These are phyloP conservation scores for Phytopythium mirpurense DNA, from an alignment of 352 stramenopile species.

Conservation along the genomic window DNA sequence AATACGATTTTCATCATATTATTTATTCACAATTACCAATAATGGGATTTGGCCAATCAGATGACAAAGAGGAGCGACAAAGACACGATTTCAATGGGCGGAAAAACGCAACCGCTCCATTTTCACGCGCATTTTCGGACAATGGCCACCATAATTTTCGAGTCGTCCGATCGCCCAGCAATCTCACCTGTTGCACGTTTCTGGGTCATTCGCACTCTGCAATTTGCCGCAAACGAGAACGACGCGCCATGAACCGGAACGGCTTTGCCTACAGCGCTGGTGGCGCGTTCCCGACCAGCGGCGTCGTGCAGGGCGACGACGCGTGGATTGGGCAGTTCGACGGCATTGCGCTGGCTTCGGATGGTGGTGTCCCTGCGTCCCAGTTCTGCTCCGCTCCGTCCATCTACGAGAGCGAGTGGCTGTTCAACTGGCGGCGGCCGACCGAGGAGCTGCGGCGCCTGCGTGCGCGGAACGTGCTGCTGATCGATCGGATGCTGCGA, in stretches of 20 bases:
- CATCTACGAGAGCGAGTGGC: background rate
- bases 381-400: background rate
- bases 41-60: background rate
- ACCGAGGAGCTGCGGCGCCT: conserved; percentile 31
- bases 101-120: background rate
- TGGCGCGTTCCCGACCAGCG: background rate
- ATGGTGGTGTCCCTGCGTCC: background rate
- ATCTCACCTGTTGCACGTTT: too few species aligned
- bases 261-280: background rate
- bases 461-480: conserved; percentile 35
- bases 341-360: background rate
- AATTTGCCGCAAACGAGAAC: background rate
- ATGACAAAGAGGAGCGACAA: background rate
- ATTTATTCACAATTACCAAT: too few species aligned
- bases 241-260: conserved; percentile 1
- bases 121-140: too few species aligned
- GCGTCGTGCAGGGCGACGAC: background rate
- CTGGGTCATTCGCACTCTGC: background rate
- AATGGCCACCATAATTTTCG: too few species aligned
- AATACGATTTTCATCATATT: too few species aligned
- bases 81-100: background rate
- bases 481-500: conserved; percentile 53
- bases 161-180: too few species aligned
- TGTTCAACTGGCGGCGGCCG: conserved; percentile 18
- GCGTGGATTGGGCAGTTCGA: conserved; percentile 5